Percentiles rank a stretch among this genome's conserved stretches.
phyloP scores from a whole-genome alignment of 2,329 filamentous ascomycete genomes.

The Beauveria sp. region DNA sequence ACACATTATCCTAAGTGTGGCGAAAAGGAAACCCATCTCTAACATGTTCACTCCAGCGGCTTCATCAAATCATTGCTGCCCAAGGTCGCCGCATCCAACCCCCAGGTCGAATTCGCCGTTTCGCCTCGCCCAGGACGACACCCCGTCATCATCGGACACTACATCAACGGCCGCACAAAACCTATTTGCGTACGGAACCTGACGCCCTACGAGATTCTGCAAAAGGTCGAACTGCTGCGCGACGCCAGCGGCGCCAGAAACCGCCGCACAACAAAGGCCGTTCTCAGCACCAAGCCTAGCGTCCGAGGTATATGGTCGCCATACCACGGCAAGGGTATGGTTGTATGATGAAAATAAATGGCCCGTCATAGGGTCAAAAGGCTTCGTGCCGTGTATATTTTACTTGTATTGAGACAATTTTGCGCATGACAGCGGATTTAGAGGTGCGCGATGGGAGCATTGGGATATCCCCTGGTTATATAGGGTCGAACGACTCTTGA shows the following conservation, averaged over 20 bases:
- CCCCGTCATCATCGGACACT: constrained; percentile 80
- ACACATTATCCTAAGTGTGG: too few relatives aligned
- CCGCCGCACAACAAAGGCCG: constrained; percentile 54
- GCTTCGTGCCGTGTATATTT: constrained; percentile 9
- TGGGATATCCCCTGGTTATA: constrained; percentile 8
- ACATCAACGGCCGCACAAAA: constrained; percentile 84
- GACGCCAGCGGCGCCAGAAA: constrained; percentile 71
- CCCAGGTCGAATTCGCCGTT: constrained; percentile 83
- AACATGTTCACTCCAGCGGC: constrained; percentile 42
- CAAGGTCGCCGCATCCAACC: constrained; percentile 72
- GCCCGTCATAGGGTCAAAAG: neutral
- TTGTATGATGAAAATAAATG: constrained; percentile 32
- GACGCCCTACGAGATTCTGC: constrained; percentile 68
- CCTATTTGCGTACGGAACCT: constrained; percentile 85
- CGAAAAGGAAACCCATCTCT: constrained; percentile 13
- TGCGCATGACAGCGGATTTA: constrained; percentile 8
- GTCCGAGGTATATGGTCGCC: constrained; percentile 66
- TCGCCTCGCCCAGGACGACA: constrained; percentile 86
- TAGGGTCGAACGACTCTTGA: constrained; percentile 7
- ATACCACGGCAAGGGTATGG: constrained; percentile 54
- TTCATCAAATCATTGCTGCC: constrained; percentile 75
- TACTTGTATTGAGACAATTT: constrained; percentile 4
- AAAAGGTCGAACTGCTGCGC: constrained; percentile 68
- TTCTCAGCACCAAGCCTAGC: constrained; percentile 56
- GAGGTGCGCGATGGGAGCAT: constrained; percentile 8